Conservation (phyloP, 2,329 filamentous ascomycete species). For the Pestalotiopsis sp. region DNA sequence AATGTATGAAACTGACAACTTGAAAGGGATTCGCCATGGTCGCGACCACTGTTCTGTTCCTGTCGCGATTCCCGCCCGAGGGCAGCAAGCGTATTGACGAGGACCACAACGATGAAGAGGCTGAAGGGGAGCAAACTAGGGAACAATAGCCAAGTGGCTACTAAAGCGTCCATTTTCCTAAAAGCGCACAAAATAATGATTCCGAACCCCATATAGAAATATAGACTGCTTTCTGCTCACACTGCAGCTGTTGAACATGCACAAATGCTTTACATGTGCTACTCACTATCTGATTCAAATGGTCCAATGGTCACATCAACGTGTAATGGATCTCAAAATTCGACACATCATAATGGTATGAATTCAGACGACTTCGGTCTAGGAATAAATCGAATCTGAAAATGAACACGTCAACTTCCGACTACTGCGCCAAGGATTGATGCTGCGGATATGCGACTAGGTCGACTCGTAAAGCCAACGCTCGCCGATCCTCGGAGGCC, state of each 20-base stretch:
- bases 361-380: too few species aligned
- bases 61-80: constrained; percentile 7
- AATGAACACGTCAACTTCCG: too few species aligned
- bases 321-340: too few species aligned
- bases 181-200: not conserved
- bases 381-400: too few species aligned
- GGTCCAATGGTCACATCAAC: too few species aligned
- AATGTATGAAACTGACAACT: not conserved
- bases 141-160: not conserved
- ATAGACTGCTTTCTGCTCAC: not conserved
- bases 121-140: not conserved
- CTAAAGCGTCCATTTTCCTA: not conserved
- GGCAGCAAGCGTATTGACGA: constrained; percentile 10
- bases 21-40: constrained; percentile 4
- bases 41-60: not conserved
- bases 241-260: too few species aligned
- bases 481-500: not conserved
- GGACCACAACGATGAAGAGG: not conserved
- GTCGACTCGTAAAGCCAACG: not conserved
- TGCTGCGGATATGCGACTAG: too few species aligned
- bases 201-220: not conserved
- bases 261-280: too few species aligned
- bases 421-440: too few species aligned
- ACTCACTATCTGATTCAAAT: too few species aligned
- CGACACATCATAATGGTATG: too few species aligned